Conservation (phyloP, 352 stramenopile species). For the Phytophthora europaea region DNA sequence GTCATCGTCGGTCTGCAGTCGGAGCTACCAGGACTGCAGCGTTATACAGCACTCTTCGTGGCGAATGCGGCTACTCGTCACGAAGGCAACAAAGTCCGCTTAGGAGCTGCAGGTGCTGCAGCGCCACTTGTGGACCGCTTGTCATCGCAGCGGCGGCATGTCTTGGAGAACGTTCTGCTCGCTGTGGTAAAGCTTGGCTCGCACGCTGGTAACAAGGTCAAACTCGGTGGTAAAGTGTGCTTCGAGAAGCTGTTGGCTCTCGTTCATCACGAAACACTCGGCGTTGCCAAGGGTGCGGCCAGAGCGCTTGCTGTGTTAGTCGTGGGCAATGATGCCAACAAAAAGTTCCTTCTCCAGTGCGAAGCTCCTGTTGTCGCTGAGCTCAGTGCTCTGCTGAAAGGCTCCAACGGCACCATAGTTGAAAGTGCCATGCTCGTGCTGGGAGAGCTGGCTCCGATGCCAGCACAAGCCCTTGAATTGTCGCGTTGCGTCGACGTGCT, state of each 20-base stretch:
- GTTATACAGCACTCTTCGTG: constrained; percentile 64
- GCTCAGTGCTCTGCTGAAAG: constrained; percentile 70
- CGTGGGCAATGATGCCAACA: constrained; percentile 79
- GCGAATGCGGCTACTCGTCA: constrained; percentile 70
- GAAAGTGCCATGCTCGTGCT: constrained; percentile 80
- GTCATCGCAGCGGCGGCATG: constrained; percentile 71
- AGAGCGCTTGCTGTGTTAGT: constrained; percentile 70
- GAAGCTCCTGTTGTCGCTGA: constrained; percentile 60
- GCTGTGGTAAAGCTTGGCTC: constrained; percentile 76
- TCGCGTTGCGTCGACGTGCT: constrained; percentile 77
- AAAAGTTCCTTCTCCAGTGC: constrained; percentile 72
- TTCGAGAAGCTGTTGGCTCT: constrained; percentile 79
- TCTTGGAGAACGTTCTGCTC: constrained; percentile 77
- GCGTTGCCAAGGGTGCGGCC: constrained; percentile 73
- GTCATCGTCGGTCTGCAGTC: constrained; percentile 59
- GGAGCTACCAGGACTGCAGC: constrained; percentile 64
- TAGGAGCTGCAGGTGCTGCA: constrained; percentile 58
- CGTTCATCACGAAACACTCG: constrained; percentile 69
- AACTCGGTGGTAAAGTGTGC: constrained; percentile 75
- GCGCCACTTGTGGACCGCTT: constrained; percentile 66
- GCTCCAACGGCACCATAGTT: constrained; percentile 71
- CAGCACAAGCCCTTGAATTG: constrained; percentile 73
- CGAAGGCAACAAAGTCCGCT: constrained; percentile 65
- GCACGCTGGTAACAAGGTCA: constrained; percentile 83
- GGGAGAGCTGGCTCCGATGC: constrained; percentile 68